Conservation (phyloP, 768 basidiomycete species). For the Russula vinacea region DNA sequence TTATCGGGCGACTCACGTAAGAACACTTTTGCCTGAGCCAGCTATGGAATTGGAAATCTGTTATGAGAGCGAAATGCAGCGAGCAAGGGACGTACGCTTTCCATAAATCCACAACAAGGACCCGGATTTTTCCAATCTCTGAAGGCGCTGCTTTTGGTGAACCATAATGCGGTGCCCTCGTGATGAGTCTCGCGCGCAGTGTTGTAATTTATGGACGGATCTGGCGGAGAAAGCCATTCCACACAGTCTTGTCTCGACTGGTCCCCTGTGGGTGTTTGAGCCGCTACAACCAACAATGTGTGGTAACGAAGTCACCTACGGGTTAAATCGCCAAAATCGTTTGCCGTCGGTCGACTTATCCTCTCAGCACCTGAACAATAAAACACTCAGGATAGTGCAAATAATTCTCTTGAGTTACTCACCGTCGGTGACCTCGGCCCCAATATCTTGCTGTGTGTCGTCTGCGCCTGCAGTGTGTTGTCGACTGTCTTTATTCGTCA, state of each 20-base stretch:
- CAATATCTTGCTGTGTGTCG: not conserved
- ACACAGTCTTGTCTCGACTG: not conserved
- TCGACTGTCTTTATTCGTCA: not conserved
- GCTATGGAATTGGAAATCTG: not conserved
- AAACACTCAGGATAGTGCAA: not conserved
- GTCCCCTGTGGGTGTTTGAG: conserved; percentile 2
- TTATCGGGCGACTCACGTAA: not conserved
- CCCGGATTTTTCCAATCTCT: not conserved
- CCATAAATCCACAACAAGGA: conserved; percentile 3
- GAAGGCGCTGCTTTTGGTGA: not conserved
- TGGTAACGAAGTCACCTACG: not conserved
- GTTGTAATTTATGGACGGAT: not conserved
- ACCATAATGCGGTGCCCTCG: not conserved
- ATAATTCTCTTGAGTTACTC: not conserved
- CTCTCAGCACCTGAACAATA: not conserved
- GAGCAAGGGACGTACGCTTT: not conserved
- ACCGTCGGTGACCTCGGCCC: not conserved
- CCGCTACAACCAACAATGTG: not conserved
- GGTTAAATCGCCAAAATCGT: not conserved
- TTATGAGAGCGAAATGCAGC: not conserved
- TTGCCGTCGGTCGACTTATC: not conserved
- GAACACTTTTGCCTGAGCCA: conserved; percentile 1
- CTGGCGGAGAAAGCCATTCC: conserved; percentile 2
- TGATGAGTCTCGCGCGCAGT: not conserved
- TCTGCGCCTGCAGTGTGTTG: no score